Evolutionary conservation across 805 yeast genomes (phyloP).

Genomic region (Ogataea populi-albae): DNA sequence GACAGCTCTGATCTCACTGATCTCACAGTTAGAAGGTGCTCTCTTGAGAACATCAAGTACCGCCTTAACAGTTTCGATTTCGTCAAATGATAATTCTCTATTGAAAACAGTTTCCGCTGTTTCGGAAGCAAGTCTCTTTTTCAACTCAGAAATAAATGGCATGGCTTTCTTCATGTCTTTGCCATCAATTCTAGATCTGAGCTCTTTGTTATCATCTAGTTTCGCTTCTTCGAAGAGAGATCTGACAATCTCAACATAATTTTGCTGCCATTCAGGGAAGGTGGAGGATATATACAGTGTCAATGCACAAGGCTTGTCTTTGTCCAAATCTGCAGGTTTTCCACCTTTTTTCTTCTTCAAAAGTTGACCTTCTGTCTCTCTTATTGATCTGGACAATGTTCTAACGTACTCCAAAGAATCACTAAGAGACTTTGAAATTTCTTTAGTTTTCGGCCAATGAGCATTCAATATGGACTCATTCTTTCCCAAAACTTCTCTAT

Average conservation of each 20-base stretch:
- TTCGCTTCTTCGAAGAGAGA: constrained; percentile 64
- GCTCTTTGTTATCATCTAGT: constrained; percentile 60
- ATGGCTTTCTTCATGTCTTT: constrained; percentile 96
- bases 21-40: constrained; percentile 58
- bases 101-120: constrained; percentile 78
- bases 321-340: constrained; percentile 71
- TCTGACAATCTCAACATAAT: constrained; percentile 65
- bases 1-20: constrained; percentile 58
- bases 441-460: constrained; percentile 70
- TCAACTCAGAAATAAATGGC: constrained; percentile 90
- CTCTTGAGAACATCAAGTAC: constrained; percentile 56
- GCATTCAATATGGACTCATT: constrained; percentile 65
- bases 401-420: constrained; percentile 81
- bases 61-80: constrained; percentile 59
- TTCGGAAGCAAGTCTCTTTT: constrained; percentile 72
- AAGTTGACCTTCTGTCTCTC: constrained; percentile 90
- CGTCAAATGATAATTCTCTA: constrained; percentile 83
- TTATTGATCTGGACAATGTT: constrained; percentile 72
- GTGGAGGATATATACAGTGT: constrained; percentile 71
- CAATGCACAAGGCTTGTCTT: constrained; percentile 66
- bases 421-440: constrained; percentile 56
- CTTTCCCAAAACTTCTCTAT: constrained; percentile 75
- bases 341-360: constrained; percentile 85
- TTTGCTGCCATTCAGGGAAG: constrained; percentile 72
- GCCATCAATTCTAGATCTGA: constrained; percentile 63